Evolutionary conservation across 495 filamentous ascomycete genomes (phyloP).

Genomic region (Penicillium nucicola): DNA sequence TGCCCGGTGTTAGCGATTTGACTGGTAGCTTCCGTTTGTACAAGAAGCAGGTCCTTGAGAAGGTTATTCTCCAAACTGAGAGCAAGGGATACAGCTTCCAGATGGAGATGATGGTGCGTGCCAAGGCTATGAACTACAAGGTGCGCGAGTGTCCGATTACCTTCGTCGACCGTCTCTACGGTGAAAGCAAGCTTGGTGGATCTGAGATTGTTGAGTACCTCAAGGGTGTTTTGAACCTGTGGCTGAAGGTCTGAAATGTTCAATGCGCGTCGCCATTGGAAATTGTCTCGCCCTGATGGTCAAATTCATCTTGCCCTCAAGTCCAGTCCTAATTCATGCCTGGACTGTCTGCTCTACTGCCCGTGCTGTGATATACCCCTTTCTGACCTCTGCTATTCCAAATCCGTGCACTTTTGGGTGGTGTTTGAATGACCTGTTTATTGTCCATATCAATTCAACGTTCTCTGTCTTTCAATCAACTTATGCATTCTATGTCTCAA

Average conservation of each 20-base stretch:
- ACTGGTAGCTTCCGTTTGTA: constrained; percentile 94
- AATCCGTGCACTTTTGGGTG: constrained; percentile 19
- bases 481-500: neutral
- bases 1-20: constrained; percentile 93
- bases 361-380: constrained; percentile 29
- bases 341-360: constrained; percentile 6
- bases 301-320: constrained; percentile 8
- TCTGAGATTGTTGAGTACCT: constrained; percentile 98
- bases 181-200: constrained; percentile 91
- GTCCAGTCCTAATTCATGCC: constrained; percentile 3
- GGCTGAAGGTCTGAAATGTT: constrained; percentile 72
- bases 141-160: constrained; percentile 93
- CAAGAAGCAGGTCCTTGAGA: constrained; percentile 83
- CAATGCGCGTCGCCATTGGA: neutral
- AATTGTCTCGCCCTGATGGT: constrained; percentile 1
- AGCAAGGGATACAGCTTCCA: constrained; percentile 98
- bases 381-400: constrained; percentile 12
- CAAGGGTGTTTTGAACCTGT: constrained; percentile 86
- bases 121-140: constrained; percentile 86
- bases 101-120: constrained; percentile 96
- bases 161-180: constrained; percentile 94
- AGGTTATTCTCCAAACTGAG: constrained; percentile 80
- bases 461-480: constrained; percentile 11
- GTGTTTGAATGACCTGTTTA: constrained; percentile 23
- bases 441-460: constrained; percentile 20